Evolutionary conservation across 139 green algal species (phyloP).

Genomic region (Chlorella ohadii): DNA sequence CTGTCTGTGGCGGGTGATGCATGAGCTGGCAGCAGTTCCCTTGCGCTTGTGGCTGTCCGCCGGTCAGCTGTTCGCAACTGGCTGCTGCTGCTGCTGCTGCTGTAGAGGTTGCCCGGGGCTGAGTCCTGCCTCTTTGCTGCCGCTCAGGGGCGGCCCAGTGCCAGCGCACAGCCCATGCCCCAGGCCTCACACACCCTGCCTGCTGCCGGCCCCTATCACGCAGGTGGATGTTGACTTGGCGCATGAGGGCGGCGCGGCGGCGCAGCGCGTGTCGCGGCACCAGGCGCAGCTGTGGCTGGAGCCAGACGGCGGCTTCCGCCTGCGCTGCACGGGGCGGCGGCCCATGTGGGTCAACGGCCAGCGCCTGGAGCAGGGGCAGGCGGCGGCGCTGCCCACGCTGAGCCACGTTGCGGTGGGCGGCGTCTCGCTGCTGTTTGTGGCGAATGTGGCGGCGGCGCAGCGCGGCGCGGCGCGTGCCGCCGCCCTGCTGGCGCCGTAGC

Average conservation of each 20-base stretch:
- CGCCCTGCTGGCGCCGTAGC: background rate
- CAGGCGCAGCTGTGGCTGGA: slow-evolving; percentile 58
- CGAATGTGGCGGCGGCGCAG: slow-evolving; percentile 43
- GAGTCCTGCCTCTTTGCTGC: too few relatives aligned
- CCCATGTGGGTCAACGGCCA: slow-evolving; percentile 50
- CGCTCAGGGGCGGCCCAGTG: too few relatives aligned
- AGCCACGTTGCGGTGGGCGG: slow-evolving; percentile 55
- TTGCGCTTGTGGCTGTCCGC: too few relatives aligned
- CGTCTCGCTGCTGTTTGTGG: slow-evolving; percentile 59
- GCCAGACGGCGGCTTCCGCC: slow-evolving; percentile 61
- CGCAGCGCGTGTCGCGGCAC: slow-evolving; percentile 56
- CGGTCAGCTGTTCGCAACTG: too few relatives aligned
- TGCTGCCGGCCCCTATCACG: background rate
- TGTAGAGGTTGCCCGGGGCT: too few relatives aligned
- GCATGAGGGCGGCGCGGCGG: background rate
- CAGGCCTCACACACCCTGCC: too few relatives aligned
- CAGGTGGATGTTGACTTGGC: slow-evolving; percentile 65
- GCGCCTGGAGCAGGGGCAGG: slow-evolving; percentile 32
- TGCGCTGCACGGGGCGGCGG: slow-evolving; percentile 54
- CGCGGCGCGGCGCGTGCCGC: slow-evolving; percentile 23
- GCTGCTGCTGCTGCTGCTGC: too few relatives aligned
- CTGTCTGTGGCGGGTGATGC: too few relatives aligned
- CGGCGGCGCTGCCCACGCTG: slow-evolving; percentile 48
- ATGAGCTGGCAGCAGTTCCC: too few relatives aligned
- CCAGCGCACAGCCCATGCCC: too few relatives aligned